Evolutionary conservation across 208 protist genomes (phyloP), one percentile per base, ranked within the genome.

Genomic region (Leishmania lainsoni): DNA sequence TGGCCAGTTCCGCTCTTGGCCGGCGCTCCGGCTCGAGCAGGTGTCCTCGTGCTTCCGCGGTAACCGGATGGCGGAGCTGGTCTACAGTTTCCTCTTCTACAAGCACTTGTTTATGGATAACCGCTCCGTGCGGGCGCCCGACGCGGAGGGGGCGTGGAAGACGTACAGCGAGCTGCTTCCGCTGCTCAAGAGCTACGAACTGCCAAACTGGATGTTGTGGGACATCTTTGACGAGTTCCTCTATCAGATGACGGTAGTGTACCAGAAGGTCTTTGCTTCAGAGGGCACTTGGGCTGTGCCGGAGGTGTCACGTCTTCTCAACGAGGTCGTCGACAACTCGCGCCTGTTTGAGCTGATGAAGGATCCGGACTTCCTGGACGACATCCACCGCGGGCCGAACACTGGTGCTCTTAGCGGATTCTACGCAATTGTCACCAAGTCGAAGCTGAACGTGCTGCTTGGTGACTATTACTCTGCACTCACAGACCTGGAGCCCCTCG

Each of bases 141-240:
- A 96, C 45, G 91, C 93, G 16, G 88, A 86, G 65, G 71, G 75
- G 54, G 90, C 95, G 42, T 98, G 95, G 95, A 87, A 77, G 56
- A 95, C 89, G 76, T 98, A 95, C 81, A 83, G 54, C 6, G 86
- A 89, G 48, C 82, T 98, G 51, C 91, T 96, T 61, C 48, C 81
- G 70, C 49, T 85, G 70, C 86, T 96, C 59, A 82, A 87, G 69
- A 85, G 84, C 52, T 90, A 81, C 61, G 89, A 94, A 79, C 87
- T 98, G 68, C 95, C 95, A 45, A 95, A 87, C 81, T 94, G 89
- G 84, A 89, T 96, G 83, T 79, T 98, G 71, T 98, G 95, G 95
- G 95, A 98, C 82, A 91, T 98, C 42, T 96, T 98, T 83, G 95
- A 98, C 69, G 93, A 98, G 86, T 96, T 96, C 63, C 79, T 96